Conservation (phyloP, 352 stramenopile genomes). For the Pythium chondricola region DNA sequence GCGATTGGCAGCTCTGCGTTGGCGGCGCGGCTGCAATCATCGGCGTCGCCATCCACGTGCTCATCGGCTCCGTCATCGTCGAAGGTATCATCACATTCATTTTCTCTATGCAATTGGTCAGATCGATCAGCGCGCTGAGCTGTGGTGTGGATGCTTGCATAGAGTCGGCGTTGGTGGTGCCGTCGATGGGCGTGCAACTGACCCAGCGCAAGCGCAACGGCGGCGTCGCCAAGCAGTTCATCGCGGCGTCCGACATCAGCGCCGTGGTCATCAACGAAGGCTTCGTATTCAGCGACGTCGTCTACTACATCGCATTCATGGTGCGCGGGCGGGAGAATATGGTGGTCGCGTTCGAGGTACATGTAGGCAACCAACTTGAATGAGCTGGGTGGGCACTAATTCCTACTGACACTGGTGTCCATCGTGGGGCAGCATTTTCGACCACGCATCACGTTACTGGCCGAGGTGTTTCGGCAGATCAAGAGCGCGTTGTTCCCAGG, state of each 20-base stretch:
- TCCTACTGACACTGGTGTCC: too few relatives aligned
- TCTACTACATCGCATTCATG: conserved; percentile 81
- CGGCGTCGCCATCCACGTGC: conserved; percentile 1
- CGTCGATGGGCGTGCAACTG: conserved; percentile 67
- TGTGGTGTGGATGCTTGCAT: background rate
- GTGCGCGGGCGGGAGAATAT: conserved; percentile 57
- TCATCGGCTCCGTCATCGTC: conserved; percentile 17
- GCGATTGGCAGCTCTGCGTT: conserved; percentile 6
- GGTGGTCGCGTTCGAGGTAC: conserved; percentile 74
- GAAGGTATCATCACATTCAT: conserved; percentile 10
- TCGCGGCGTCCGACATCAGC: conserved; percentile 39
- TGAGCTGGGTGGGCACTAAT: background rate
- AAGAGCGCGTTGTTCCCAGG: conserved; percentile 52
- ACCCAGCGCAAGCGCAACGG: conserved; percentile 52
- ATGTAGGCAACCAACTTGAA: background rate
- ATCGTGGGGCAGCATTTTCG: conserved; percentile 44
- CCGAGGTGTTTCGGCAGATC: conserved; percentile 65
- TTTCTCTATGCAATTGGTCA: background rate
- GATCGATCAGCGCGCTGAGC: background rate
- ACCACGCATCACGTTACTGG: conserved; percentile 51
- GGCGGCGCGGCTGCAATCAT: background rate
- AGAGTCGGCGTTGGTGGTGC: conserved; percentile 78
- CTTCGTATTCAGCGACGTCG: conserved; percentile 70
- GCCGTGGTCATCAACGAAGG: conserved; percentile 79
- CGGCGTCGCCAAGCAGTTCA: conserved; percentile 28